Evolutionary conservation across 257 asterid species (phyloP).

Genomic region (Plantago major): DNA sequence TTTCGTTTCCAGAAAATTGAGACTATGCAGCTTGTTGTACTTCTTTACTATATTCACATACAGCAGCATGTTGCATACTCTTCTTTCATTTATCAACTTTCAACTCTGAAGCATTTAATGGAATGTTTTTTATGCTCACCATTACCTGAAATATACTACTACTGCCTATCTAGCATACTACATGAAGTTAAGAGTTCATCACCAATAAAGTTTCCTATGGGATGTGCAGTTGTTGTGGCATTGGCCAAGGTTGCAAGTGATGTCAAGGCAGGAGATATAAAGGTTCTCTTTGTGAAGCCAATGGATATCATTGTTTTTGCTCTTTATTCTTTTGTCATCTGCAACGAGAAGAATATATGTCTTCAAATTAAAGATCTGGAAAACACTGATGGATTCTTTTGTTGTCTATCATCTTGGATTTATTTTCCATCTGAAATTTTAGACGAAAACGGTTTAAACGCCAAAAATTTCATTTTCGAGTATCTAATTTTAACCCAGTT

Average conservation of each 20-base stretch:
- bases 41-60: too few species aligned
- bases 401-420: slow-evolving; percentile 11
- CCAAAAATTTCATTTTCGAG: background rate
- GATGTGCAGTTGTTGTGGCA: slow-evolving; percentile 77
- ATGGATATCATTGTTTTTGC: background rate
- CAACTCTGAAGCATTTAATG: too few species aligned
- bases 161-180: background rate
- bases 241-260: slow-evolving; percentile 95
- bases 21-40: background rate
- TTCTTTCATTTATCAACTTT: too few species aligned
- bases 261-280: slow-evolving; percentile 20
- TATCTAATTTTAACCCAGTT: slow-evolving; percentile 4
- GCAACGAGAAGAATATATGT: slow-evolving; percentile 7
- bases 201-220: slow-evolving; percentile 17
- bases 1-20: background rate
- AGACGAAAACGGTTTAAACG: background rate
- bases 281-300: slow-evolving; percentile 95
- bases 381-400: slow-evolving; percentile 2
- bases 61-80: too few species aligned
- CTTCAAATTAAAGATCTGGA: background rate
- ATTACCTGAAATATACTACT: too few species aligned
- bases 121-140: too few species aligned
- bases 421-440: background rate
- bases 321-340: background rate
- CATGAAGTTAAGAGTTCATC: background rate